These are phyloP conservation scores for Corynascus novoguineensis DNA, from an alignment of 495 filamentous ascomycete species.

Conservation along the genomic window DNA sequence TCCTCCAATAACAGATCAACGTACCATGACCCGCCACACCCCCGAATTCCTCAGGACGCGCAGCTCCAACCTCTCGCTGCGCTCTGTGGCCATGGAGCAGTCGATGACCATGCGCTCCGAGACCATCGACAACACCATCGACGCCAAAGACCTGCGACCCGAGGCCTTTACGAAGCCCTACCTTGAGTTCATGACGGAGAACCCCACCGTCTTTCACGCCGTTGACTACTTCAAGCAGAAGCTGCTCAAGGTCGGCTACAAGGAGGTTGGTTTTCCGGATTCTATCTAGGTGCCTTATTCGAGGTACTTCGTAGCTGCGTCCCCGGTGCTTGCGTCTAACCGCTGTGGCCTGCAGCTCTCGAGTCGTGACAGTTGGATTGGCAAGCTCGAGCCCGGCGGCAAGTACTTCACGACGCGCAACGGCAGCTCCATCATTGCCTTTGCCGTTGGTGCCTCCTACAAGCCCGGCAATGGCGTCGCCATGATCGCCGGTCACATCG, in stretches of 20 bases:
- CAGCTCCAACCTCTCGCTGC: slow-evolving; percentile 38
- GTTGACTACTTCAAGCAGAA: slow-evolving; percentile 69
- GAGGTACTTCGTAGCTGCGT: no score
- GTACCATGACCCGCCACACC: slow-evolving; percentile 38
- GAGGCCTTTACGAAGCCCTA: slow-evolving; percentile 77
- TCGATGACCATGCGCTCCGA: slow-evolving; percentile 14
- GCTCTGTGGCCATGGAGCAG: slow-evolving; percentile 26
- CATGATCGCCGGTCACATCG: slow-evolving; percentile 82
- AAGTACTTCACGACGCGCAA: slow-evolving; percentile 89
- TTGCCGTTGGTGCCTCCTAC: slow-evolving; percentile 75
- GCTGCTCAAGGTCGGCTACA: slow-evolving; percentile 65
- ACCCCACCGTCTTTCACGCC: slow-evolving; percentile 90
- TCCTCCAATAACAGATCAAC: background rate
- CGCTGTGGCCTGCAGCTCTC: slow-evolving; percentile 50
- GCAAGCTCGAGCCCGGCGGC: slow-evolving; percentile 68
- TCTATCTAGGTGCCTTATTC: no score
- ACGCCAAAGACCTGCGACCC: slow-evolving; percentile 38
- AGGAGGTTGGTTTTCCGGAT: slow-evolving; percentile 40
- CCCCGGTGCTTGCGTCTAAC: background rate
- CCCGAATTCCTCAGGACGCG: slow-evolving; percentile 38
- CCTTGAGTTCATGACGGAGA: slow-evolving; percentile 77
- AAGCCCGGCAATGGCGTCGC: slow-evolving; percentile 77
- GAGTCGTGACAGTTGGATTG: slow-evolving; percentile 70
- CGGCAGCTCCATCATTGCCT: slow-evolving; percentile 80
- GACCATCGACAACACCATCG: slow-evolving; percentile 17